These are phyloP conservation scores for Plantago major DNA, from an alignment of 257 asterid genomes.

Conservation along the genomic window DNA sequence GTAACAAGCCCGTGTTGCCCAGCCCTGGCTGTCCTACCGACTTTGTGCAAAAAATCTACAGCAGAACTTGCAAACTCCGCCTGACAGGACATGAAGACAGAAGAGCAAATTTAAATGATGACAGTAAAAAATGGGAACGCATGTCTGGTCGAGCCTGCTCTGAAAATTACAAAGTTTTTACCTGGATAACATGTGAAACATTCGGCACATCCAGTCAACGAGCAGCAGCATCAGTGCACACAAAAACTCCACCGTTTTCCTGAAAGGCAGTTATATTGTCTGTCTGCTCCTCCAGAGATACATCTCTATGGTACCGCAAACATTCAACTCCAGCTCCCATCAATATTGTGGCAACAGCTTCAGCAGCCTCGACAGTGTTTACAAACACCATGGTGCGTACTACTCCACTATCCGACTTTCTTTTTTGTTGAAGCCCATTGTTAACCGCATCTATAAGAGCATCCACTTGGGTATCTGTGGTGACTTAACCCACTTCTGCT, in stretches of 20 bases:
- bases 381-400: slow-evolving; percentile 85
- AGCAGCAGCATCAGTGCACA: too few species aligned
- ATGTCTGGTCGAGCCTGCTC: too few species aligned
- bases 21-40: slow-evolving; percentile 95
- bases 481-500: slow-evolving; percentile 88
- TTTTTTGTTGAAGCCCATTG: slow-evolving; percentile 22
- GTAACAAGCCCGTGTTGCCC: slow-evolving; percentile 90
- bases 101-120: too few species aligned
- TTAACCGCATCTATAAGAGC: slow-evolving; percentile 66
- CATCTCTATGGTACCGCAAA: slow-evolving; percentile 65
- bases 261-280: slow-evolving; percentile 64
- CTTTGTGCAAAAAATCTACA: slow-evolving; percentile 89
- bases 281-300: slow-evolving; percentile 72
- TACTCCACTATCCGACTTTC: slow-evolving; percentile 32
- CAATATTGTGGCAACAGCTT: slow-evolving; percentile 70
- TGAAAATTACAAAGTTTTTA: too few species aligned
- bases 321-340: slow-evolving; percentile 56
- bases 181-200: too few species aligned
- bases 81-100: too few species aligned
- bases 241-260: too few species aligned
- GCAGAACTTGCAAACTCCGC: slow-evolving; percentile 89
- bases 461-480: slow-evolving; percentile 66
- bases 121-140: too few species aligned
- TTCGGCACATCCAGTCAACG: too few species aligned
- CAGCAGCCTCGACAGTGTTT: too few species aligned